Percentiles rank a stretch among this genome's conserved stretches.
Evolutionary conservation across 2,329 filamentous ascomycete species (phyloP).

Genomic region (Aureobasidium namibiae): DNA sequence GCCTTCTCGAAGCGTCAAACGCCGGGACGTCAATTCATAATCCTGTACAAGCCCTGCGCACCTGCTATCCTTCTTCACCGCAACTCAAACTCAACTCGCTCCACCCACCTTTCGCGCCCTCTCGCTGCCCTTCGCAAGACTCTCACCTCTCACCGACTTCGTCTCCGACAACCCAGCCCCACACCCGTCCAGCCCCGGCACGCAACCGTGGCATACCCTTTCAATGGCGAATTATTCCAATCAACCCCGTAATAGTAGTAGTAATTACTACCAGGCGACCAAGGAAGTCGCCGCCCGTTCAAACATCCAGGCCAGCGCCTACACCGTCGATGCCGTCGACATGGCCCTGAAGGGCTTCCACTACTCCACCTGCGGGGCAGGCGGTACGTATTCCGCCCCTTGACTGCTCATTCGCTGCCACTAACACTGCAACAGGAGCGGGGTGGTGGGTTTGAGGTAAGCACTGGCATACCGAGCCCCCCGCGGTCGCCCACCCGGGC

Average conservation of each 20-base stretch:
- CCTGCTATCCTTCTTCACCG: background rate
- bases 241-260: conserved; percentile 67
- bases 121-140: background rate
- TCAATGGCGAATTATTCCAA: conserved; percentile 63
- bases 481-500: background rate
- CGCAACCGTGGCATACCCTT: conserved; percentile 39
- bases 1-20: background rate
- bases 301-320: conserved; percentile 86
- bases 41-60: conserved; percentile 7
- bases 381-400: conserved; percentile 30
- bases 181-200: conserved; percentile 15
- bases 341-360: conserved; percentile 74
- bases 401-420: background rate
- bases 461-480: conserved; percentile 61
- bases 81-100: background rate
- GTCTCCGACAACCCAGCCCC: conserved; percentile 5
- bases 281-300: conserved; percentile 56
- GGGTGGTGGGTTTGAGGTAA: conserved; percentile 95
- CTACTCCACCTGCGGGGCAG: conserved; percentile 88
- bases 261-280: conserved; percentile 42
- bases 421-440: conserved; percentile 48
- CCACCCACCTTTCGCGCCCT: background rate
- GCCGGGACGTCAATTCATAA: conserved; percentile 10
- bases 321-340: conserved; percentile 64
- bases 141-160: background rate